Conservation (phyloP, 1,139 yeast species). For the Kazachstania sp. region DNA sequence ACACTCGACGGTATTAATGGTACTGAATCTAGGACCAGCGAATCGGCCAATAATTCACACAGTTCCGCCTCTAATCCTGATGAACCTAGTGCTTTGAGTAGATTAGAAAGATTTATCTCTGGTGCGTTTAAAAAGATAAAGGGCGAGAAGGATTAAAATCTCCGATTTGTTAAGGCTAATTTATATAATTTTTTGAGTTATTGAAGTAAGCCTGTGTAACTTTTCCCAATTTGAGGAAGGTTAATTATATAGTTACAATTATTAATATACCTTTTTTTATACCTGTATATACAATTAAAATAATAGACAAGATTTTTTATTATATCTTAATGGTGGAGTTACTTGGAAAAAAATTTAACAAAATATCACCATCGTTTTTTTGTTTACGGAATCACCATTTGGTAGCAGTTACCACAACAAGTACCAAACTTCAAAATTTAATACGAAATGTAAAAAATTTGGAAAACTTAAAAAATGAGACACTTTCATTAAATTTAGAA, state of each 20-base stretch:
- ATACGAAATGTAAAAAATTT: neutral
- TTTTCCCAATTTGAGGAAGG: too few species aligned
- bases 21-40: neutral
- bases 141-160: constrained; percentile 20
- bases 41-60: constrained; percentile 1
- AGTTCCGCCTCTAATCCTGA: constrained; percentile 36
- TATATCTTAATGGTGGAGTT: neutral
- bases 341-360: neutral
- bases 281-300: constrained; percentile 2
- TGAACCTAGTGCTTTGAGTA: constrained; percentile 51
- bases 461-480: neutral
- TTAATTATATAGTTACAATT: too few species aligned
- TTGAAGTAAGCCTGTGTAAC: neutral
- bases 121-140: constrained; percentile 52
- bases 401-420: neutral
- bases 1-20: neutral
- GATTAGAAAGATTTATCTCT: constrained; percentile 55
- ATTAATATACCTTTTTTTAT: neutral
- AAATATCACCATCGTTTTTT: neutral
- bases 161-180: too few species aligned
- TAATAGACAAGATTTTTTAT: neutral
- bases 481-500: too few species aligned
- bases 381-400: neutral
- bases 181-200: neutral
- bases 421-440: neutral